A percentile compares a stretch with the other conserved stretches of the same genome.
These are phyloP conservation scores for Umbelopsis sp. DNA, from an alignment of 192 early-diverging fungal species.

Conservation along the genomic window DNA sequence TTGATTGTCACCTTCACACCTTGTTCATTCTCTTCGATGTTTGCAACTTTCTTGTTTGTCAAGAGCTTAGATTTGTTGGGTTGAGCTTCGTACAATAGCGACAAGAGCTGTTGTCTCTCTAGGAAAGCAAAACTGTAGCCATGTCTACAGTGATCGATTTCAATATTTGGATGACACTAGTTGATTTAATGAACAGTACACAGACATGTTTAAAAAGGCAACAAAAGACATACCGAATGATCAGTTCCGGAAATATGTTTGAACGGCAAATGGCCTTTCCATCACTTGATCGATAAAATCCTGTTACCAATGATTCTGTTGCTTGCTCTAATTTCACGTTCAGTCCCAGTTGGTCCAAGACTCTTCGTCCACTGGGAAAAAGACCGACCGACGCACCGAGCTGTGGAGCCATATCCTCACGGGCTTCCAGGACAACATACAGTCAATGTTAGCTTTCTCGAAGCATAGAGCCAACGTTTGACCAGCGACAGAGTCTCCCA, in stretches of 20 bases:
- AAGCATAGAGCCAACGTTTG: slow-evolving; percentile 34
- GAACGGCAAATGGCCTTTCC: not conserved
- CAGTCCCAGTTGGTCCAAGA: slow-evolving; percentile 38
- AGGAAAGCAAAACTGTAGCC: not conserved
- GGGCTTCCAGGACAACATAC: slow-evolving; percentile 26
- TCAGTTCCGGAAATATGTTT: not conserved
- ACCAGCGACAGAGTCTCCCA: slow-evolving; percentile 34
- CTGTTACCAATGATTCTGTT: not conserved
- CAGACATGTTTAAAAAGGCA: not conserved
- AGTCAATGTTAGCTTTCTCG: slow-evolving; percentile 33
- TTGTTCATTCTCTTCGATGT: not conserved
- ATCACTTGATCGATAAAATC: not conserved
- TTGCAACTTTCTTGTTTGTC: not conserved
- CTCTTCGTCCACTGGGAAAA: slow-evolving; percentile 21
- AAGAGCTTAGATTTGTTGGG: not conserved
- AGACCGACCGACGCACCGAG: slow-evolving; percentile 35
- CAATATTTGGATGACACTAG: not conserved
- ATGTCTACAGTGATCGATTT: not conserved
- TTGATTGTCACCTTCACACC: slow-evolving; percentile 17
- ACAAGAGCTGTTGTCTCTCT: not conserved
- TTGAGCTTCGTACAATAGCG: not conserved
- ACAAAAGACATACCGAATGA: not conserved
- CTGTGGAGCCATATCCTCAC: not conserved
- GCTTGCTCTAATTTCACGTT: slow-evolving; percentile 1
- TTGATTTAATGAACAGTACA: not conserved